Percentiles rank a stretch among this genome's conserved stretches.
Conservation (phyloP, 345 rosid genomes). For the Boechera divaricarpa region DNA sequence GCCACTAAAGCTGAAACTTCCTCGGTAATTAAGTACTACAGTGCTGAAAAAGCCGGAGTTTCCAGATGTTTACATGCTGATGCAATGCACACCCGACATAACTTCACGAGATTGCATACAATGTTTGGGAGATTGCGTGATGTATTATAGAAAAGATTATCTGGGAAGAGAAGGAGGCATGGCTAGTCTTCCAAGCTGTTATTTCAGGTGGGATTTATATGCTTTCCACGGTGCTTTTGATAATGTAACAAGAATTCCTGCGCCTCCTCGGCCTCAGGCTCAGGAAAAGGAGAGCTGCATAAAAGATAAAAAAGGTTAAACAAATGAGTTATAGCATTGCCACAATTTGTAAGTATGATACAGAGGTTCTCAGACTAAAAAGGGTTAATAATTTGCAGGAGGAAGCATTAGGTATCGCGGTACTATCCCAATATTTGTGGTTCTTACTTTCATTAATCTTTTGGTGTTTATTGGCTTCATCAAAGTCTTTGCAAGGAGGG, state of each 20-base stretch:
- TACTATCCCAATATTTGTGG: constrained; percentile 16
- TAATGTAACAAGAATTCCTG: constrained; percentile 3
- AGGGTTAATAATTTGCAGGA: neutral
- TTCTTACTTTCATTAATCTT: constrained; percentile 11
- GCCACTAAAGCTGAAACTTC: neutral
- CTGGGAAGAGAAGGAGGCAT: constrained; percentile 46
- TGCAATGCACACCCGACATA: constrained; percentile 60
- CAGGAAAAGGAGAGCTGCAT: neutral
- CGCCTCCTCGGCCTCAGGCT: constrained; percentile 13
- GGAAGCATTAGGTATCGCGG: neutral
- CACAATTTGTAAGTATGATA: neutral
- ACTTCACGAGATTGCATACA: constrained; percentile 30
- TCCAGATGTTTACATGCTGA: constrained; percentile 39
- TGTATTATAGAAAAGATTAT: constrained; percentile 17
- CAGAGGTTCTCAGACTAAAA: neutral
- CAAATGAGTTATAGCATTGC: neutral
- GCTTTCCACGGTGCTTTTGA: neutral
- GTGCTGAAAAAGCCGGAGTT: constrained; percentile 26
- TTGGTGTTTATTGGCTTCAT: neutral
- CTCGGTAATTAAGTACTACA: constrained; percentile 43
- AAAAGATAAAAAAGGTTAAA: neutral
- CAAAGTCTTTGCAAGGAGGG: neutral
- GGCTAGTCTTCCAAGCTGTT: constrained; percentile 48
- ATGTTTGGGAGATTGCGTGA: constrained; percentile 35
- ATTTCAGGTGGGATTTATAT: constrained; percentile 53